These are phyloP conservation scores for Cyberlindnera maritima DNA, from an alignment of 805 yeast genomes.

Conservation along the genomic window DNA sequence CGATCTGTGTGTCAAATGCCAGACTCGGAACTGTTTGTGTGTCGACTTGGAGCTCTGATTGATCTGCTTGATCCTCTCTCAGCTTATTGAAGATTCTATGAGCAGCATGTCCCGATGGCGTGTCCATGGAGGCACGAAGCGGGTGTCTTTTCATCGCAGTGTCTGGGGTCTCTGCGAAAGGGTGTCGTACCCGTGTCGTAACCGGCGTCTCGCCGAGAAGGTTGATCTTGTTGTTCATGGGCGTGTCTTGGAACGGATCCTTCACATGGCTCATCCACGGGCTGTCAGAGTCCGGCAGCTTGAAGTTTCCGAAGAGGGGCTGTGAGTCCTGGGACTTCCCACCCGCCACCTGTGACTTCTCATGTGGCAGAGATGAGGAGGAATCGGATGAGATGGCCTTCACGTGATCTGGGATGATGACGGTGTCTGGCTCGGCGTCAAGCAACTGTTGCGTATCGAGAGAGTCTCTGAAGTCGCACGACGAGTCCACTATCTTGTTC, in stretches of 20 bases:
- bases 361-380: background rate
- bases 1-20: conserved; percentile 15
- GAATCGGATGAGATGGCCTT: no score
- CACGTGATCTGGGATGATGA: conserved; percentile 3
- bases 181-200: conserved; percentile 7
- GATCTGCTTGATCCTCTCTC: conserved; percentile 19
- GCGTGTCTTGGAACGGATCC: conserved; percentile 38
- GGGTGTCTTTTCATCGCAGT: background rate
- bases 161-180: conserved; percentile 20
- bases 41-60: conserved; percentile 21
- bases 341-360: background rate
- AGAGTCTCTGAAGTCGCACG: conserved; percentile 21
- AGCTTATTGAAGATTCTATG: conserved; percentile 21
- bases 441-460: conserved; percentile 22
- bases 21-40: conserved; percentile 21
- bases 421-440: conserved; percentile 10
- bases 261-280: conserved; percentile 31
- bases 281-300: conserved; percentile 15
- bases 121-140: conserved; percentile 4
- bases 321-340: conserved; percentile 13
- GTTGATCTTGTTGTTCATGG: conserved; percentile 9
- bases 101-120: conserved; percentile 11
- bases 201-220: conserved; percentile 15
- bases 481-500: conserved; percentile 25
- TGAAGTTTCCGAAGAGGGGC: conserved; percentile 21